These are phyloP conservation scores for Yarrowia deformans DNA, from an alignment of 805 yeast species.

Conservation along the genomic window DNA sequence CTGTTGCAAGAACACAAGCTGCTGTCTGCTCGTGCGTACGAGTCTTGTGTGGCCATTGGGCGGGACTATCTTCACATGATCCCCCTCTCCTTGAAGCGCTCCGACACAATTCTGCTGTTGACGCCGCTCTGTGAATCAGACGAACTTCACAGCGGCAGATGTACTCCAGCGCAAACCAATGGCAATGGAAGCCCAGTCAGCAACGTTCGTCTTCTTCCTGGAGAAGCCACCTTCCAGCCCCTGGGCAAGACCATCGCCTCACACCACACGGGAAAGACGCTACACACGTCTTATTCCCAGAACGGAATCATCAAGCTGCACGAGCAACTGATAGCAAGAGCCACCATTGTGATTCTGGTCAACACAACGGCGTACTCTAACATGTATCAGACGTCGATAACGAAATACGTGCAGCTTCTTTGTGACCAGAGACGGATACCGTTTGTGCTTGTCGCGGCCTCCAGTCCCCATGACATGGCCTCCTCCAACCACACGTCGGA, in stretches of 20 bases:
- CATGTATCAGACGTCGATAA: conserved; percentile 67
- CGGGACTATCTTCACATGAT: conserved; percentile 28
- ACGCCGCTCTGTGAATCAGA: conserved; percentile 11
- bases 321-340: conserved; percentile 60
- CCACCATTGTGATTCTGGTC: conserved; percentile 56
- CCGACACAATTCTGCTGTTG: conserved; percentile 10
- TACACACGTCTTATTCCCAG: conserved; percentile 64
- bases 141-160: conserved; percentile 2
- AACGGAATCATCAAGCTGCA: conserved; percentile 62
- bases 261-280: conserved; percentile 55
- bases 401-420: conserved; percentile 62
- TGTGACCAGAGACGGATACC: conserved; percentile 62
- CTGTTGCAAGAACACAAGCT: conserved; percentile 11
- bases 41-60: conserved; percentile 23
- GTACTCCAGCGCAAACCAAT: background rate
- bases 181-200: background rate
- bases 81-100: conserved; percentile 1
- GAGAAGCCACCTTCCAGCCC: conserved; percentile 20
- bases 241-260: conserved; percentile 22
- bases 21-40: conserved; percentile 13
- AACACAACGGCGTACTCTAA: conserved; percentile 66
- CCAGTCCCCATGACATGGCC: conserved; percentile 68
- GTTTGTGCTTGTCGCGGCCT: conserved; percentile 64
- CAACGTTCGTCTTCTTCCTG: conserved; percentile 5
- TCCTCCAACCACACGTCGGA: conserved; percentile 54